Base-by-base conservation (phyloP, 2,329 filamentous ascomycete species). In the Epichloe typhina region DNA sequence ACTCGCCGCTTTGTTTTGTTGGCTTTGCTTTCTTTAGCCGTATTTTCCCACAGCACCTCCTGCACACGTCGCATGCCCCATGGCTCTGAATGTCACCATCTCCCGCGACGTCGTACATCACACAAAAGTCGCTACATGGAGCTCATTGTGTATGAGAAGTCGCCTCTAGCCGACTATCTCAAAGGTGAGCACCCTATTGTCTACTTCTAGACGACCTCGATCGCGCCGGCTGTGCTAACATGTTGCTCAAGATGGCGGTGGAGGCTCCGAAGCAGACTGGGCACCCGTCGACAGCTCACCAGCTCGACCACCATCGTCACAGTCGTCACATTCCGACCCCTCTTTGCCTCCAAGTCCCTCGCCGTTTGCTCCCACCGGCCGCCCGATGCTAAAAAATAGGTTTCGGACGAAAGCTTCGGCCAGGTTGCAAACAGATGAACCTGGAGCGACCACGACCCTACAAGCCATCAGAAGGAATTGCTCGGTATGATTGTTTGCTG, bases 141-240 rank as follows among this genome's bases (percentile, higher is more conserved):
- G 77, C 82, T 86, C 62, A 76, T 95, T 61, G 81, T 95, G 60
- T 86, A 86, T 70, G 81, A 93, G 71, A 83, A 89, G 71, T 86
- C 87, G 65, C 90, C 90, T 60, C 76, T 96, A 69, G 89, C 88
- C 64, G 82, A 86, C 62, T 93, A 93, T 71, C 81, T 96, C 60
- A 84, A 90, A 80, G 89, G 90, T 93, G 69, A 62, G 59, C 51
- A 46, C 41, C 23, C n/a, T 13, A 17, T 46, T 37, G 15, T 23
- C 11, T 19, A 37, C 11, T 13, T 42, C 39, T 11, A 31, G 26
- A 11, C 26, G 26, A 31, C 8, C 26, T 31, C 26, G 26, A 31
- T 31, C 3, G 26, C 26, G 8, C 26, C 26, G 26, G 26, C 9
- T 31, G 26, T 46, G 38, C 55, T 57, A 23, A 59, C 53, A 12